phyloP scores from a whole-genome alignment of 768 basidiomycete genomes.

The Rhodosporidiobolus odoratus region DNA sequence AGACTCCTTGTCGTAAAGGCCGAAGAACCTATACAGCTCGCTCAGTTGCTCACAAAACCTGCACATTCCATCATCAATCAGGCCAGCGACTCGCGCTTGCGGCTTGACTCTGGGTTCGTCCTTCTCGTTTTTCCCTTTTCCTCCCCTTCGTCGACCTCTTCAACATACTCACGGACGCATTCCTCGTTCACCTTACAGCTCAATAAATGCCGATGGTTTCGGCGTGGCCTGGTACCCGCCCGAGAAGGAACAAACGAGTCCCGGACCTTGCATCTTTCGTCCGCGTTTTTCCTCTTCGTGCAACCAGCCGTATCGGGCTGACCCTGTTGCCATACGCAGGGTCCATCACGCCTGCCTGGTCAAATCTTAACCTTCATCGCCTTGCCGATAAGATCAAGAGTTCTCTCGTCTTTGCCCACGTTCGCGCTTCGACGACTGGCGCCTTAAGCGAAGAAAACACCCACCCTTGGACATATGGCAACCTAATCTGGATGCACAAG shows the following conservation, averaged over 20 bases:
- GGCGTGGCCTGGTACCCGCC: slow-evolving; percentile 74
- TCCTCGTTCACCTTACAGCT: background rate
- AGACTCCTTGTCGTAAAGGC: slow-evolving; percentile 73
- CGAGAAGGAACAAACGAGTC: slow-evolving; percentile 9
- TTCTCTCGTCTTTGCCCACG: slow-evolving; percentile 71
- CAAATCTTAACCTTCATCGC: slow-evolving; percentile 85
- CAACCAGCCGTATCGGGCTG: background rate
- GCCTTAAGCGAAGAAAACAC: slow-evolving; percentile 84
- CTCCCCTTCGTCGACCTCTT: background rate
- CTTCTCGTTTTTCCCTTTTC: slow-evolving; percentile 44
- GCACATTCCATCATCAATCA: slow-evolving; percentile 96
- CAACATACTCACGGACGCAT: background rate
- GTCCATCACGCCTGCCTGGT: slow-evolving; percentile 71
- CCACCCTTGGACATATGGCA: slow-evolving; percentile 88
- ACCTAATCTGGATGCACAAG: slow-evolving; percentile 68
- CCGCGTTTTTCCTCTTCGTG: slow-evolving; percentile 32
- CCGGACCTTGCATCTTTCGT: slow-evolving; percentile 72
- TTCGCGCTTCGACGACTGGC: slow-evolving; percentile 59
- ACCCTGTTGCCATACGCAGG: background rate
- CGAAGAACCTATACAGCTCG: slow-evolving; percentile 83
- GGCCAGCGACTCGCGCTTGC: slow-evolving; percentile 86
- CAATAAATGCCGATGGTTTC: slow-evolving; percentile 64
- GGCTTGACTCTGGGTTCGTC: slow-evolving; percentile 46
- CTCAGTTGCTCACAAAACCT: slow-evolving; percentile 88
- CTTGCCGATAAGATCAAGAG: slow-evolving; percentile 96